phyloP scores from a whole-genome alignment of 306 rosid genomes.

The Vigna angularis region DNA sequence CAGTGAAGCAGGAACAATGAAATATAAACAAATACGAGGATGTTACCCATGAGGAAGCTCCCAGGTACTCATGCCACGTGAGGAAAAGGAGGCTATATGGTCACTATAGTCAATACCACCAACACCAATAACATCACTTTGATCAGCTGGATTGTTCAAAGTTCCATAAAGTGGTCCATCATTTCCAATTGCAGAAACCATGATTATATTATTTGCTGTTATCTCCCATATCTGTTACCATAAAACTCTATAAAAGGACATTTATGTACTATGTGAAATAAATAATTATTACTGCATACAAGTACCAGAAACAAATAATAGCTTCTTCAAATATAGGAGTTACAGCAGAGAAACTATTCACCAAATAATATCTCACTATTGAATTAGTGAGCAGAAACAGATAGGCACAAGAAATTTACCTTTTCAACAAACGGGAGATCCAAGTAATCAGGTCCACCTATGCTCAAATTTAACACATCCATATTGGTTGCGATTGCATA shows the following conservation, averaged over 20 bases:
- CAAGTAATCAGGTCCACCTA: slow-evolving; percentile 98
- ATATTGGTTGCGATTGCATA: slow-evolving; percentile 94
- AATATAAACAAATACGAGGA: slow-evolving; percentile 26
- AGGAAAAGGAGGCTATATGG: slow-evolving; percentile 98
- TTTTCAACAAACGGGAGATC: slow-evolving; percentile 99
- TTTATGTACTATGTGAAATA: slow-evolving; percentile 5
- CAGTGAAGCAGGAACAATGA: neutral
- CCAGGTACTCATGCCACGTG: slow-evolving; percentile 99
- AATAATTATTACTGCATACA: neutral
- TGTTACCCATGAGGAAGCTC: slow-evolving; percentile 96
- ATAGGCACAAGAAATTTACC: slow-evolving; percentile 50
- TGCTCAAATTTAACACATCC: slow-evolving; percentile 96
- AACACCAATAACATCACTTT: slow-evolving; percentile 95
- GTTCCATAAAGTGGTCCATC: slow-evolving; percentile 99
- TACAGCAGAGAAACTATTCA: slow-evolving; percentile 28
- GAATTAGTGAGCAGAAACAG: slow-evolving; percentile 29
- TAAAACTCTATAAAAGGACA: slow-evolving; percentile 39
- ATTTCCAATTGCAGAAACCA: slow-evolving; percentile 99
- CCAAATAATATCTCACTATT: slow-evolving; percentile 19
- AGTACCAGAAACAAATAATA: slow-evolving; percentile 17
- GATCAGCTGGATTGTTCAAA: slow-evolving; percentile 97
- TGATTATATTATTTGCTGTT: slow-evolving; percentile 92
- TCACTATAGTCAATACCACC: slow-evolving; percentile 98
- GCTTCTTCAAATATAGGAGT: neutral
- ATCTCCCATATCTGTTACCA: slow-evolving; percentile 90